Percentiles rank a stretch among this genome's conserved stretches.
phyloP scores from a whole-genome alignment of 2,329 filamentous ascomycete genomes.

The Fusarium buxicola region DNA sequence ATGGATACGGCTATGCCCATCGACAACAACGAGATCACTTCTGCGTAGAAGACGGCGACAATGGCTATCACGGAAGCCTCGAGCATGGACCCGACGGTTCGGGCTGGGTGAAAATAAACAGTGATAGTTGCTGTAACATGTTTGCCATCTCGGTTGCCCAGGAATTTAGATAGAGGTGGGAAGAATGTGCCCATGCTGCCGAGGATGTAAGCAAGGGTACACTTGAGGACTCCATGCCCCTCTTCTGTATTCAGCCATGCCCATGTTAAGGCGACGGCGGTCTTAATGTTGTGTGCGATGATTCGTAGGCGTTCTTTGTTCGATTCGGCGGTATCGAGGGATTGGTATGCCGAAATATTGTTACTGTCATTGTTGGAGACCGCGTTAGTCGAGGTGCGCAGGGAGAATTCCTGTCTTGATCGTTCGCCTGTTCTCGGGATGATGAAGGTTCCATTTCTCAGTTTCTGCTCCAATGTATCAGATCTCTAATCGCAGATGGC shows the following conservation, averaged over 20 bases:
- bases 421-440: slow-evolving; percentile 88
- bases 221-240: slow-evolving; percentile 87
- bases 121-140: slow-evolving; percentile 94
- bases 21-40: slow-evolving; percentile 79
- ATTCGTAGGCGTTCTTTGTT: slow-evolving; percentile 51
- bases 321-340: slow-evolving; percentile 46
- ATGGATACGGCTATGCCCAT: slow-evolving; percentile 91
- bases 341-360: slow-evolving; percentile 26
- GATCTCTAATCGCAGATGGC: not conserved
- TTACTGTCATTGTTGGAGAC: slow-evolving; percentile 24
- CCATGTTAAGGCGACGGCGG: slow-evolving; percentile 65
- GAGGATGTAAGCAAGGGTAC: slow-evolving; percentile 87
- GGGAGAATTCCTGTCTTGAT: slow-evolving; percentile 80
- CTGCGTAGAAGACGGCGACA: slow-evolving; percentile 78
- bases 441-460: slow-evolving; percentile 88
- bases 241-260: slow-evolving; percentile 71
- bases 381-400: slow-evolving; percentile 65
- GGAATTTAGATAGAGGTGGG: slow-evolving; percentile 74
- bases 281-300: slow-evolving; percentile 52
- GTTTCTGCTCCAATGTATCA: slow-evolving; percentile 63
- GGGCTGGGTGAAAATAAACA: slow-evolving; percentile 93
- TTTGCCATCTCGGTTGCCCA: slow-evolving; percentile 90
- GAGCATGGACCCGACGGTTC: slow-evolving; percentile 88
- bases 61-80: slow-evolving; percentile 83
- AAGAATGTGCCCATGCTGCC: slow-evolving; percentile 90